Evolutionary conservation across 805 yeast species (phyloP).

Genomic region (Saturnispora saitoi): DNA sequence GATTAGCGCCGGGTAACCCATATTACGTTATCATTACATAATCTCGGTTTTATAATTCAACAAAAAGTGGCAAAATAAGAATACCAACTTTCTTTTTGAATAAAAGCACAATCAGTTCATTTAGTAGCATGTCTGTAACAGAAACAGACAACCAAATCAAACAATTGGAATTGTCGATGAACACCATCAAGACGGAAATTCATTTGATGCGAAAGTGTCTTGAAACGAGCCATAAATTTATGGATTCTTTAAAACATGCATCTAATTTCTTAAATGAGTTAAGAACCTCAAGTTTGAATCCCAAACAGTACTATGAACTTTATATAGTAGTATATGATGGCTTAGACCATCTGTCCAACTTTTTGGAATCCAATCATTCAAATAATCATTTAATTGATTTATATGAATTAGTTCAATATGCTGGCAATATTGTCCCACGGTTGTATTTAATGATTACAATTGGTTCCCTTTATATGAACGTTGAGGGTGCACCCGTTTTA

Average conservation of each 20-base stretch:
- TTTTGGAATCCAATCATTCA: conserved; percentile 59
- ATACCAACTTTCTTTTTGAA: too few relatives aligned
- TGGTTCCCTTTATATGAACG: conserved; percentile 79
- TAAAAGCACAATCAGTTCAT: too few relatives aligned
- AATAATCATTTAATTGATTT: conserved; percentile 74
- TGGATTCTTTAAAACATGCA: conserved; percentile 86
- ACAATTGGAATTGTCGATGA: conserved; percentile 36
- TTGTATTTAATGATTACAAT: conserved; percentile 91
- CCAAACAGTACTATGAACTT: conserved; percentile 89
- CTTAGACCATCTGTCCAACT: conserved; percentile 55
- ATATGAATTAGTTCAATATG: conserved; percentile 90
- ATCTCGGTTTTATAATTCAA: too few relatives aligned
- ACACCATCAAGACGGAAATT: conserved; percentile 59
- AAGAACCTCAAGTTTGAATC: conserved; percentile 65
- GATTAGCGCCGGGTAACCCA: too few relatives aligned
- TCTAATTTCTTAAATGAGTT: conserved; percentile 74
- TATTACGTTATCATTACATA: too few relatives aligned
- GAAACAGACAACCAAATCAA: conserved; percentile 21
- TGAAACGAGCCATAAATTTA: conserved; percentile 52
- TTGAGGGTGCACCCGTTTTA: conserved; percentile 67
- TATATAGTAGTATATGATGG: conserved; percentile 82
- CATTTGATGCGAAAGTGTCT: conserved; percentile 69
- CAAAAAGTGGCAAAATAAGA: too few relatives aligned
- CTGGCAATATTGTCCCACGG: conserved; percentile 88
- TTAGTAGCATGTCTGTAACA: neutral